phyloP scores from a whole-genome alignment of 2,329 filamentous ascomycete genomes.

The Fusarium succisae region DNA sequence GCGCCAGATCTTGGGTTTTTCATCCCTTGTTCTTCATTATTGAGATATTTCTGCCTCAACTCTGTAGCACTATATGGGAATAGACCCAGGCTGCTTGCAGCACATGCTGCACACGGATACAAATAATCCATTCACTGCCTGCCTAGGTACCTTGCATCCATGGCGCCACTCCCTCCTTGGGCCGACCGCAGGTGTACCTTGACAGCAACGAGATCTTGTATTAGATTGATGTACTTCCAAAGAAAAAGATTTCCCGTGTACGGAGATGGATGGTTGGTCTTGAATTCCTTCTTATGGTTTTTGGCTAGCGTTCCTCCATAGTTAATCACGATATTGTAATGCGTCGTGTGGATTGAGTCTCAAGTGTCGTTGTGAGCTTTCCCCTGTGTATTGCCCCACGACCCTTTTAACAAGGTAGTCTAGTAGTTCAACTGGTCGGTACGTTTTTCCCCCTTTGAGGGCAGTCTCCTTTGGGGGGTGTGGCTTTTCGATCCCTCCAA shows the following conservation, averaged over 20 bases:
- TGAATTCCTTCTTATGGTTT: not conserved
- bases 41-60: not conserved
- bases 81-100: not conserved
- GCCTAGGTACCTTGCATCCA: constrained; percentile 4
- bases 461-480: constrained; percentile 31
- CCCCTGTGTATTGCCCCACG: constrained; percentile 35
- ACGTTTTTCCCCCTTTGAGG: constrained; percentile 9
- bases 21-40: not conserved
- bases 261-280: not conserved
- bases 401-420: constrained; percentile 24
- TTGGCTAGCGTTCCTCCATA: not conserved
- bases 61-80: not conserved
- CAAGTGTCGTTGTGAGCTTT: constrained; percentile 19
- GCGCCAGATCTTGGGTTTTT: not conserved
- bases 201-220: not conserved
- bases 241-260: not conserved
- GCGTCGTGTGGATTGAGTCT: constrained; percentile 10
- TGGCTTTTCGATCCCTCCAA: constrained; percentile 27
- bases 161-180: constrained; percentile 20
- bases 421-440: not conserved
- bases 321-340: not conserved
- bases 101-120: not conserved
- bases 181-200: constrained; percentile 6
- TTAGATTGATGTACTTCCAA: not conserved
- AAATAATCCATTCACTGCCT: not conserved